phyloP scores from a whole-genome alignment of 345 rosid species.

The Abelmoschus esculentus region DNA sequence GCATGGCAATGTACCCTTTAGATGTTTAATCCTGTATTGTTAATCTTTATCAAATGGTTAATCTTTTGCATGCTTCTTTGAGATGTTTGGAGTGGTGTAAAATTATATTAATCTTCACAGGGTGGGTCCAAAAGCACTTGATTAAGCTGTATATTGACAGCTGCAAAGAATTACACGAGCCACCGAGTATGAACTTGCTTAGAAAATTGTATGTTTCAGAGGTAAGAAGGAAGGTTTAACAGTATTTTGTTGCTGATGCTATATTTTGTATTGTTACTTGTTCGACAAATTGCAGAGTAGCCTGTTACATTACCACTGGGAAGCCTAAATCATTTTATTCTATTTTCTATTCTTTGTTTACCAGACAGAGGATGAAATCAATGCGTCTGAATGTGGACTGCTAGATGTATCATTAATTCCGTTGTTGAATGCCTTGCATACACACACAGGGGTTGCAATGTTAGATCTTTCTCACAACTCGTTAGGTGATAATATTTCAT shows the following conservation, averaged over 20 bases:
- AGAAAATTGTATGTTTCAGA: conserved; percentile 71
- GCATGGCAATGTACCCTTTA: not conserved
- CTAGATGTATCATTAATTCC: conserved; percentile 89
- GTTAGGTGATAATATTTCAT: conserved; percentile 47
- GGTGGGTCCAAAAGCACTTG: conserved; percentile 93
- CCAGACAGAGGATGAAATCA: conserved; percentile 89
- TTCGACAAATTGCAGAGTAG: conserved; percentile 9
- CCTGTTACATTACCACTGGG: not conserved
- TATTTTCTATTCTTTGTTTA: conserved; percentile 11
- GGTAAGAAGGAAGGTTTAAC: conserved; percentile 30
- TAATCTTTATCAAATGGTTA: not conserved
- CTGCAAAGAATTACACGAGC: conserved; percentile 59
- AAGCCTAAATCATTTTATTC: conserved; percentile 7
- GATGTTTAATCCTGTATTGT: not conserved
- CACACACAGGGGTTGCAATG: conserved; percentile 58
- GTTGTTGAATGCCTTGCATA: conserved; percentile 59
- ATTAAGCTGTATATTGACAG: conserved; percentile 77
- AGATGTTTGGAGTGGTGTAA: not conserved
- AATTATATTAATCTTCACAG: conserved; percentile 29
- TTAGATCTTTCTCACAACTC: conserved; percentile 84
- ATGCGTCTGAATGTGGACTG: conserved; percentile 70
- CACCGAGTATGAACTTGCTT: conserved; percentile 75
- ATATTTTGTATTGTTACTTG: not conserved
- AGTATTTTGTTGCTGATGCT: conserved; percentile 2
- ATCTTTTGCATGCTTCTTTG: not conserved